phyloP scores from a whole-genome alignment of 2,329 filamentous ascomycete species.

The Trichoderma sp. region DNA sequence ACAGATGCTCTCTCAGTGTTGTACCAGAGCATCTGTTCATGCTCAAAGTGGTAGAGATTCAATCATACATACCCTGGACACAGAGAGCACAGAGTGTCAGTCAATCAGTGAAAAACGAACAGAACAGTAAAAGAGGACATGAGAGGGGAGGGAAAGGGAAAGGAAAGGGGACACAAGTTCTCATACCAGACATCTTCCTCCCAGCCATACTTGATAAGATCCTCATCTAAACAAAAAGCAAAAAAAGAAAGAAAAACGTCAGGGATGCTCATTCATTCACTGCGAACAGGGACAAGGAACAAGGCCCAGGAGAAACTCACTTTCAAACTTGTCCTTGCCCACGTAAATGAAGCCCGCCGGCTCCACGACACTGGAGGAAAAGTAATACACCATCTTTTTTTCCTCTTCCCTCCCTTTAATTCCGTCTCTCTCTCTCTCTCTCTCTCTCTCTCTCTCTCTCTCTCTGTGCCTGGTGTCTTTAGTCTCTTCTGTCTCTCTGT shows the following conservation, averaged over 20 bases:
- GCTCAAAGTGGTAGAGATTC: not conserved
- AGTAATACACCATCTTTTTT: constrained; percentile 87
- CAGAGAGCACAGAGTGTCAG: constrained; percentile 10
- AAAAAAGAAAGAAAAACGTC: not conserved
- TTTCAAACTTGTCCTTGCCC: constrained; percentile 98
- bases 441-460: not conserved
- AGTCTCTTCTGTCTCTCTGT: not conserved
- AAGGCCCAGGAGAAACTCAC: constrained; percentile 51
- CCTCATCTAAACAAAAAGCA: constrained; percentile 69
- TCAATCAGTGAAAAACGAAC: not conserved
- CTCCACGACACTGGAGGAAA: constrained; percentile 78
- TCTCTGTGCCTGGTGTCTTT: not conserved
- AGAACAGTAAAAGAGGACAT: not conserved
- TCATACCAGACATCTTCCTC: constrained; percentile 91
- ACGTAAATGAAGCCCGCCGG: constrained; percentile 90
- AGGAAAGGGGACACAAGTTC: not conserved
- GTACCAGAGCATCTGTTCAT: not conserved
- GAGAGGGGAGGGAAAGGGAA: no score
- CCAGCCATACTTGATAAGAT: constrained; percentile 90
- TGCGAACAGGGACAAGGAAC: not conserved
- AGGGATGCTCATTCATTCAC: not conserved
- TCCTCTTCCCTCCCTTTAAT: not conserved
- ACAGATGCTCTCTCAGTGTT: not conserved
- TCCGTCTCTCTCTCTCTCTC: not conserved
- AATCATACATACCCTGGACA: constrained; percentile 29